Base-by-base conservation (phyloP, 306 rosid genomes). In the Sophora flavescens region DNA sequence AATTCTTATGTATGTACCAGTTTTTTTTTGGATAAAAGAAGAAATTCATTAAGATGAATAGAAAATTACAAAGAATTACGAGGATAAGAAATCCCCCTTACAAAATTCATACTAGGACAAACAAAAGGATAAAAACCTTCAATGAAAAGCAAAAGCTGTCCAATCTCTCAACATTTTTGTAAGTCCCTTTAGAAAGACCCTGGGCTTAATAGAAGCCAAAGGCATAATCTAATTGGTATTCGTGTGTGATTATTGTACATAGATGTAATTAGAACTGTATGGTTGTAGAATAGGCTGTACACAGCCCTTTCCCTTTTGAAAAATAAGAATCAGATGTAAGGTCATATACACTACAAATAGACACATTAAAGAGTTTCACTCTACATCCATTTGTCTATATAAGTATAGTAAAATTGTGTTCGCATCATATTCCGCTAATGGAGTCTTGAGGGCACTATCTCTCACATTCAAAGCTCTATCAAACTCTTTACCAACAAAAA, bases 391-490 rank as follows among this genome's bases (percentile, higher is more conserved):
- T 22, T 56, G 51, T 59, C 72, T 38, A 56, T 13, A 28, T 36
- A 17, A 36, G 7, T 6, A 36, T 36, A 36, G 41, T 57, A 56
- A 33, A 50, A 12, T 9, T 57, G 42, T 3, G 14, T 26, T 61
- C 4, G 18, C 7, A 42, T 44, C 73, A 63, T 52, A 42, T 47
- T 54, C 18, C 28, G 52, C 65, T 44, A 33, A 61, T 63, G 36
- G 14, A 17, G 32, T 53, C 41, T 79, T 63, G 38, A 65, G 78
- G 67, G 53, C 44, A 80, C 63, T 56, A 42, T 72, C 56, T 57
- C 62, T 70, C 30, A 39, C 35, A 10, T 56, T 58, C 57, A 53
- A 44, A 26, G 41, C 64, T 56, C 17, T 38, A 48, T 63, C 69
- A 57, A 67, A 45, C 26, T 56, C 36, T 45, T 47, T 35, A 53